A percentile compares a stretch with the other conserved stretches of the same genome.
These are phyloP conservation scores for Fusarium pseudoanthophilum DNA, from an alignment of 2,329 filamentous ascomycete species.

Conservation along the genomic window DNA sequence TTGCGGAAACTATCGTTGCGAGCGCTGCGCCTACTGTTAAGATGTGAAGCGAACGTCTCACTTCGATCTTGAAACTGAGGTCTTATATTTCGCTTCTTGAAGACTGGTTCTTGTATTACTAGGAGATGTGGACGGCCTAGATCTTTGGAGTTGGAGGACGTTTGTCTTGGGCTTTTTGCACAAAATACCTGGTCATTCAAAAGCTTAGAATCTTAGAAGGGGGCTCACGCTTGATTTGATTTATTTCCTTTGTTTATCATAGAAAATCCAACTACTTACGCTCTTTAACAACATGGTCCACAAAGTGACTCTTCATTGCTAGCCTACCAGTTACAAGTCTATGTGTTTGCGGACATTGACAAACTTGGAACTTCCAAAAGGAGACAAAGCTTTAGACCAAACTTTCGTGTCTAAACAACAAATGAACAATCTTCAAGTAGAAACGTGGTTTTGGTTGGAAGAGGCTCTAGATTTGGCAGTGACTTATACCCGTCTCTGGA, in stretches of 20 bases:
- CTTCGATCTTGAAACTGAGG: no score
- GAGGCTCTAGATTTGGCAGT: not conserved
- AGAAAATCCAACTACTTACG: constrained; percentile 13
- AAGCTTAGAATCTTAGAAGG: constrained; percentile 4
- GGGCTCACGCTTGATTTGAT: not conserved
- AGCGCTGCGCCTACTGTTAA: constrained; percentile 32
- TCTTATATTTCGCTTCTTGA: not conserved
- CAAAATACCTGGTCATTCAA: not conserved
- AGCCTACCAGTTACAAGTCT: not conserved
- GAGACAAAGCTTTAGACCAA: not conserved
- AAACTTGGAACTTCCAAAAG: not conserved
- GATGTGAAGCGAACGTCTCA: accelerated
- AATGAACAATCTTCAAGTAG: not conserved
- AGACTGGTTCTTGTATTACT: not conserved
- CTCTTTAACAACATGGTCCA: not conserved
- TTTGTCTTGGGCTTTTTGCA: not conserved
- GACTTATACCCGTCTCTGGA: not conserved
- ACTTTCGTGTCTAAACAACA: not conserved
- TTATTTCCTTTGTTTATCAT: not conserved
- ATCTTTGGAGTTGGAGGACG: not conserved
- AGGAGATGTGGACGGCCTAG: not conserved
- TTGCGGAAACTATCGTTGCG: constrained; percentile 27
- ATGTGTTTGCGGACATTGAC: not conserved
- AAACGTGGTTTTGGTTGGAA: not conserved
- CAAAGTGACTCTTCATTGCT: not conserved